These are phyloP conservation scores for Cyberlindnera sargentensis DNA, from an alignment of 805 yeast genomes.

Conservation along the genomic window DNA sequence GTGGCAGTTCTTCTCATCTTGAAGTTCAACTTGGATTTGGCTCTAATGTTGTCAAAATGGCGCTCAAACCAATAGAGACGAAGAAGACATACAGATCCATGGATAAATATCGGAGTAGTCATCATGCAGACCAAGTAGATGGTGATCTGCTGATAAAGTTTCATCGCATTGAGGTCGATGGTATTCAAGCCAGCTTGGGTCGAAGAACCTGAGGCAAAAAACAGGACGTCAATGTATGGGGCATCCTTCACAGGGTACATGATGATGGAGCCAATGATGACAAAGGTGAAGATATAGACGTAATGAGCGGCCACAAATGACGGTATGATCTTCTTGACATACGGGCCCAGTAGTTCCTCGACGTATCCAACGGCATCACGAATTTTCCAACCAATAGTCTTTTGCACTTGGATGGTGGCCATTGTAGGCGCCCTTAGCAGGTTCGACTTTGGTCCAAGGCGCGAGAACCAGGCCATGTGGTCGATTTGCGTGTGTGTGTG, in stretches of 20 bases:
- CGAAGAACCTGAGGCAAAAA: conserved; percentile 66
- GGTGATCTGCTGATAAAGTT: conserved; percentile 73
- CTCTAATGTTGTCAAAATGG: conserved; percentile 75
- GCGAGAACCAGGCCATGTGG: neutral
- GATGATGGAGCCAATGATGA: conserved; percentile 64
- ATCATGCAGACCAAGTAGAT: conserved; percentile 56
- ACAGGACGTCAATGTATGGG: conserved; percentile 70
- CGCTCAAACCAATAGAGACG: conserved; percentile 88
- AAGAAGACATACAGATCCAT: conserved; percentile 66
- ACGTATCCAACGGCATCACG: conserved; percentile 30
- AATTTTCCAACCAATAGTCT: conserved; percentile 32
- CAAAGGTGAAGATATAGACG: conserved; percentile 53
- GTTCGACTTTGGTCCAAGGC: neutral
- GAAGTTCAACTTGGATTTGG: conserved; percentile 68
- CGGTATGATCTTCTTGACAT: conserved; percentile 33
- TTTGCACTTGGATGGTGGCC: conserved; percentile 18
- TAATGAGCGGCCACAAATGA: conserved; percentile 58
- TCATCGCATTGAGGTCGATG: conserved; percentile 53
- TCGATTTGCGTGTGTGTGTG: too few species aligned
- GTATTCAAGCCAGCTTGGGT: conserved; percentile 95
- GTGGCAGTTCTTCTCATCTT: conserved; percentile 79
- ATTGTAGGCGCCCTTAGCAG: conserved; percentile 1
- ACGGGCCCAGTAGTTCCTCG: conserved; percentile 27
- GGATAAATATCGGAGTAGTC: conserved; percentile 85
- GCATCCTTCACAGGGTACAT: conserved; percentile 67